Evolutionary conservation across 495 filamentous ascomycete species (phyloP).

Genomic region (Penicillium paradoxum): DNA sequence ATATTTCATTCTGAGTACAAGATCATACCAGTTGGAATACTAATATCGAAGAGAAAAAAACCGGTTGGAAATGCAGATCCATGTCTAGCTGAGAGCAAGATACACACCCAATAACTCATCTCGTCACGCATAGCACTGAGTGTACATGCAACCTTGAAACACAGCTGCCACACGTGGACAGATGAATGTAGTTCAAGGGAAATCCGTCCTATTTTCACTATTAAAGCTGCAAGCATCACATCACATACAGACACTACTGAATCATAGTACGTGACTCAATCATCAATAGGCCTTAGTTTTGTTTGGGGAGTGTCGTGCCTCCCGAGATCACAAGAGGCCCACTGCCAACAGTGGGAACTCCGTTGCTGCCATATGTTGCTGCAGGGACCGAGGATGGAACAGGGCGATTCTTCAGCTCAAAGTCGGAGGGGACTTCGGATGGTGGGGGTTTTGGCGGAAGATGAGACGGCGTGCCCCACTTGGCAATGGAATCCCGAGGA

Average conservation of each 20-base stretch:
- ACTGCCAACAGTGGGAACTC: conserved; percentile 22
- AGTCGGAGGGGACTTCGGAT: conserved; percentile 45
- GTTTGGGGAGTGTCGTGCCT: conserved; percentile 23
- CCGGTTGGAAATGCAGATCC: conserved; percentile 1
- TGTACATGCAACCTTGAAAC: conserved; percentile 16
- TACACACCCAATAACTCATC: neutral
- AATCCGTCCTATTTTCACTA: neutral
- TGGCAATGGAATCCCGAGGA: conserved; percentile 42
- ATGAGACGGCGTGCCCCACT: conserved; percentile 53
- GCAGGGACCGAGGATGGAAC: conserved; percentile 15
- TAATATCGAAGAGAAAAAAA: too few species aligned
- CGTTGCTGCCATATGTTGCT: conserved; percentile 23
- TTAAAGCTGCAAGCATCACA: neutral
- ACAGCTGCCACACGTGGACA: neutral
- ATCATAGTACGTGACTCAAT: neutral
- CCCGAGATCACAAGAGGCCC: conserved; percentile 44
- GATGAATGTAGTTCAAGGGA: neutral
- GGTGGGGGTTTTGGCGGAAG: conserved; percentile 53
- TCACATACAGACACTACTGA: neutral
- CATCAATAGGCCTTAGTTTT: conserved; percentile 17
- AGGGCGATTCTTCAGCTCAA: conserved; percentile 35
- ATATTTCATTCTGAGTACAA: neutral
- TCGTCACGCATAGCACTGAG: conserved; percentile 11
- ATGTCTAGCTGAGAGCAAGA: conserved; percentile 7
- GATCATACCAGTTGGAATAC: neutral